A percentile compares a stretch with the other conserved stretches of the same genome.
Evolutionary conservation across 345 rosid genomes (phyloP).

Genomic region (Gossypium australe): DNA sequence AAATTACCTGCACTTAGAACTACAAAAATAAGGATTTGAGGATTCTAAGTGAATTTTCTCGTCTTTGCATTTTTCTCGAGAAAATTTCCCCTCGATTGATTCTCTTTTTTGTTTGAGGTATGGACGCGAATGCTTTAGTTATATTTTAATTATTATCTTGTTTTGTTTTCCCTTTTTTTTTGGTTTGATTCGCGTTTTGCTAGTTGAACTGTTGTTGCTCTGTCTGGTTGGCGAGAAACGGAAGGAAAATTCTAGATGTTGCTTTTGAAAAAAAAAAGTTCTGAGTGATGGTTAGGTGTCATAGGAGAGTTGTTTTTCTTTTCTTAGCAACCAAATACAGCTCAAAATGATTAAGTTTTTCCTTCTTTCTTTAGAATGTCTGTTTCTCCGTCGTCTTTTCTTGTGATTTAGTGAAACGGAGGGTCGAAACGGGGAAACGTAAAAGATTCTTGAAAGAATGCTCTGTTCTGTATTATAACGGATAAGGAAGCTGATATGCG

Average conservation of each 20-base stretch:
- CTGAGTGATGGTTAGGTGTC: neutral
- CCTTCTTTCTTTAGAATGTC: neutral
- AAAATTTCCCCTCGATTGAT: neutral
- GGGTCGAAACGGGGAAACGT: neutral
- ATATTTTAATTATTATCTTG: neutral
- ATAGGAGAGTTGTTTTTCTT: neutral
- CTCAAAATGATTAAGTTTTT: neutral
- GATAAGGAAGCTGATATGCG: neutral
- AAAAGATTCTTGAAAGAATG: neutral
- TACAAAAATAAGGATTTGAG: neutral
- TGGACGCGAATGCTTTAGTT: neutral
- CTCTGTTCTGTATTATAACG: neutral
- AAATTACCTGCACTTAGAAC: neutral
- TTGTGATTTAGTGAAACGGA: neutral
- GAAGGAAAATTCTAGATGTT: neutral
- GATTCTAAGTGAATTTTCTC: neutral
- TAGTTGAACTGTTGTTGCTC: neutral
- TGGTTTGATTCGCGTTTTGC: neutral
- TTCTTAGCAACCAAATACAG: neutral
- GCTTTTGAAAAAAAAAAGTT: neutral
- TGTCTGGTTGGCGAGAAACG: neutral
- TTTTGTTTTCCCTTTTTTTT: neutral
- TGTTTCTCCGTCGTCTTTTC: neutral
- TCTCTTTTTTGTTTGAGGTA: neutral
- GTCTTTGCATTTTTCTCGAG: neutral